phyloP scores from a whole-genome alignment of 257 asterid species.

The Echites panduratus region DNA sequence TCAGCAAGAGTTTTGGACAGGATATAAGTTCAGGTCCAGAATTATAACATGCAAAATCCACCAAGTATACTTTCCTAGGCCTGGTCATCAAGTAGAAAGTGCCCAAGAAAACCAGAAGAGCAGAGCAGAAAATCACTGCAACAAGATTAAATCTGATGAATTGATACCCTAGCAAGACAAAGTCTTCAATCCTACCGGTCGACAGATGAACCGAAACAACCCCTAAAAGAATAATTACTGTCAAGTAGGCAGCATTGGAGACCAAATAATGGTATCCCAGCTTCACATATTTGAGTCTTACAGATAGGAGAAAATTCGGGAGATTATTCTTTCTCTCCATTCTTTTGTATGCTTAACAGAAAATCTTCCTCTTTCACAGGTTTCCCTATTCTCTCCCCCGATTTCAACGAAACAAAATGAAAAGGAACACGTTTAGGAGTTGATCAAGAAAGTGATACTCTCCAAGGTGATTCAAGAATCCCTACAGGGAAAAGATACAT shows the following conservation, averaged over 20 bases:
- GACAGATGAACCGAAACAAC: conserved; percentile 28
- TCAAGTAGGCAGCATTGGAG: conserved; percentile 26
- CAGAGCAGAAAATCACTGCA: conserved; percentile 28
- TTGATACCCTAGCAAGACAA: conserved; percentile 29
- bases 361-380: background rate
- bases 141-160: conserved; percentile 39
- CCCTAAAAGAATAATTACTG: conserved; percentile 22
- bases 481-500: background rate
- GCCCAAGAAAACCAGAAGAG: conserved; percentile 37
- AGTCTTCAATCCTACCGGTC: conserved; percentile 22
- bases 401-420: background rate
- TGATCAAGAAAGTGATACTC: background rate
- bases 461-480: too few species aligned
- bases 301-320: conserved; percentile 33
- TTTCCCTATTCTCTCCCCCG: conserved; percentile 14
- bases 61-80: conserved; percentile 43
- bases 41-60: conserved; percentile 62
- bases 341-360: conserved; percentile 1
- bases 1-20: conserved; percentile 35
- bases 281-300: conserved; percentile 40
- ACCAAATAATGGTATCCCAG: conserved; percentile 34
- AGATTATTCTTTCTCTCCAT: conserved; percentile 14
- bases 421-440: too few species aligned
- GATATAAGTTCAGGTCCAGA: conserved; percentile 34
- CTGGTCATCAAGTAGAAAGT: conserved; percentile 49